Percentiles rank a stretch among this genome's conserved stretches.
These are phyloP conservation scores for Aureobasidium sp. DNA, from an alignment of 2,329 filamentous ascomycete genomes.

Conservation along the genomic window DNA sequence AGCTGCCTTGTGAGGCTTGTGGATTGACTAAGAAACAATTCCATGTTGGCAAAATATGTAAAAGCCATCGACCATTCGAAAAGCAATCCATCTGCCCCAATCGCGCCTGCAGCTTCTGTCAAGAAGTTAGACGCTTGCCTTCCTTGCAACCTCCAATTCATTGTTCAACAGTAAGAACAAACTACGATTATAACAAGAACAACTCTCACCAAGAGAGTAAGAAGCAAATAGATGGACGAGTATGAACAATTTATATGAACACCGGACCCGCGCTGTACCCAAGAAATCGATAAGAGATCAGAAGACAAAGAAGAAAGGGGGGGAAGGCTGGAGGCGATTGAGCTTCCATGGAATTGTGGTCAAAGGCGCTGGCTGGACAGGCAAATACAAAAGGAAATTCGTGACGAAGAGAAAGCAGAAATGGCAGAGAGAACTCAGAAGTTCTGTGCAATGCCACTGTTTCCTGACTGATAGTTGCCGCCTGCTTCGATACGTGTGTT, in stretches of 20 bases:
- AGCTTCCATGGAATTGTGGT: not conserved
- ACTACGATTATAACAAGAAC: not conserved
- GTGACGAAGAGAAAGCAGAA: not conserved
- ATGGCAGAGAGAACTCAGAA: slow-evolving; percentile 50
- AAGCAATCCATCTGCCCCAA: not conserved
- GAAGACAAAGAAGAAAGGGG: not conserved
- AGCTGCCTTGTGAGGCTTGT: too few species aligned
- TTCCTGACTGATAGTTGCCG: slow-evolving; percentile 78
- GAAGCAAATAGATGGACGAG: not conserved
- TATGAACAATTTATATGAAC: slow-evolving; percentile 7
- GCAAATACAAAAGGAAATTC: slow-evolving; percentile 12
- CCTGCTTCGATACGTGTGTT: slow-evolving; percentile 94
- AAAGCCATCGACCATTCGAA: not conserved
- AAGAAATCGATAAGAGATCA: not conserved
- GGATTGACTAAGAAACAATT: not conserved
- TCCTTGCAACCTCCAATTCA: not conserved
- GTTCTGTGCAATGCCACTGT: slow-evolving; percentile 92
- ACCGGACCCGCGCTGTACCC: slow-evolving; percentile 3
- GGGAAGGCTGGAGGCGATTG: not conserved
- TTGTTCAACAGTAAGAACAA: not conserved
- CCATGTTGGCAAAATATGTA: not conserved
- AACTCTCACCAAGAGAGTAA: not conserved
- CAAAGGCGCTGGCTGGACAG: slow-evolving; percentile 3
- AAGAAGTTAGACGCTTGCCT: not conserved
- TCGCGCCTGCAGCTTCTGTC: not conserved